Evolutionary conservation across 2,329 filamentous ascomycete genomes (phyloP).

Genomic region (Pseudomassariella vexata): DNA sequence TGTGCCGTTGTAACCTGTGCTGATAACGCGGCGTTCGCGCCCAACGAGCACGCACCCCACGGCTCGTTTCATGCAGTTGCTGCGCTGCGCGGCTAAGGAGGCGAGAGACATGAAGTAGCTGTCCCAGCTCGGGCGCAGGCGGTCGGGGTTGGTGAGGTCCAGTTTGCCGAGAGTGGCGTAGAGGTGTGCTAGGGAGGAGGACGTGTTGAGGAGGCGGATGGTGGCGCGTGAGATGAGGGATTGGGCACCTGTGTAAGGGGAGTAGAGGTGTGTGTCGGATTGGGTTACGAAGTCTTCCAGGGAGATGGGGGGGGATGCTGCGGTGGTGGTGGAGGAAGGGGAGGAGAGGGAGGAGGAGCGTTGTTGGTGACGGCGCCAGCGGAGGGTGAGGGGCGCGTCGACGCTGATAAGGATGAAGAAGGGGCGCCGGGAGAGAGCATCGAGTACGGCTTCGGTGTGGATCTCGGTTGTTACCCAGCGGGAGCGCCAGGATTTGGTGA

Average conservation of each 20-base stretch:
- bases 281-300: constrained; percentile 52
- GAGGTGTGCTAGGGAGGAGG: constrained; percentile 63
- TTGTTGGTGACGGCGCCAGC: constrained; percentile 72
- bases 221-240: constrained; percentile 76
- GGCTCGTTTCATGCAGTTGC: constrained; percentile 96
- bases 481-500: constrained; percentile 77
- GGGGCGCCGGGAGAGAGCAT: constrained; percentile 71
- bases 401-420: constrained; percentile 93
- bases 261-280: constrained; percentile 74
- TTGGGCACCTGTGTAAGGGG: constrained; percentile 56
- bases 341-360: constrained; percentile 15
- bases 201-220: constrained; percentile 81
- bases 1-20: constrained; percentile 97
- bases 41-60: constrained; percentile 89
- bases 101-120: constrained; percentile 98
- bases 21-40: constrained; percentile 77
- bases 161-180: constrained; percentile 67
- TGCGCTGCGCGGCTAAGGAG: constrained; percentile 79
- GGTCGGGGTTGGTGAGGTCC: constrained; percentile 70
- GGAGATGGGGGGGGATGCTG: constrained; percentile 18
- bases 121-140: constrained; percentile 88
- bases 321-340: constrained; percentile 8
- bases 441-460: constrained; percentile 64
- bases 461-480: constrained; percentile 86
- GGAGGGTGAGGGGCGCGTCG: constrained; percentile 78